A percentile compares a stretch with the other conserved stretches of the same genome.
phyloP scores from a whole-genome alignment of 805 yeast genomes.

The Metschnikowia noctiluminum region DNA sequence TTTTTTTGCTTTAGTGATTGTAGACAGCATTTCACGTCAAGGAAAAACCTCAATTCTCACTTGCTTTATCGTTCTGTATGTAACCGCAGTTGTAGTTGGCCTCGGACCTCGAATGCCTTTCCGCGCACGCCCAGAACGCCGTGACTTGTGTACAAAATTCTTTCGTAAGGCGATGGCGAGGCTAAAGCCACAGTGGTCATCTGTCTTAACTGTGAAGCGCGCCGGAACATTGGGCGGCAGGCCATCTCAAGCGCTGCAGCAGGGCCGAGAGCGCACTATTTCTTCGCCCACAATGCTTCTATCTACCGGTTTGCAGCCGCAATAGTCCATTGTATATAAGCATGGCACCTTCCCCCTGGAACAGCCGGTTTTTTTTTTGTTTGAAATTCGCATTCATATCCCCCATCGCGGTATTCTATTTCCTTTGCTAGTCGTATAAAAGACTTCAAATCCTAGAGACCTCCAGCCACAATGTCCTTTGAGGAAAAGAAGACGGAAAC shows the following conservation, averaged over 20 bases:
- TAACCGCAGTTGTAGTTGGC: neutral
- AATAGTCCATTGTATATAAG: conserved; percentile 3
- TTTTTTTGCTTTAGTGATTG: too few species aligned
- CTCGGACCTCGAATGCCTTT: conserved; percentile 5
- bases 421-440: neutral
- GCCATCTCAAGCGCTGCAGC: conserved; percentile 1
- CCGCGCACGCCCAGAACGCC: conserved; percentile 8
- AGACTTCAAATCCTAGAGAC: neutral
- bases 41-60: neutral
- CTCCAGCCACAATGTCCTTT: neutral
- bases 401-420: neutral
- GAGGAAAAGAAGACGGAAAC: conserved; percentile 14
- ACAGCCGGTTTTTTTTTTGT: neutral
- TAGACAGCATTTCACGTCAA: neutral
- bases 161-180: neutral
- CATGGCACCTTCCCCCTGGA: neutral
- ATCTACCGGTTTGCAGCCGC: conserved; percentile 11
- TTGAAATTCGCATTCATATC: neutral
- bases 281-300: neutral
- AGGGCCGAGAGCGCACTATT: conserved; percentile 1
- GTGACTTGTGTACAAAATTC: conserved; percentile 1
- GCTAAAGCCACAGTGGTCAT: conserved; percentile 5
- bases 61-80: conserved; percentile 3
- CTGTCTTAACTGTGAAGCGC: neutral
- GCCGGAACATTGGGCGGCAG: neutral